Percentiles rank a stretch among this genome's conserved stretches.
These are phyloP conservation scores for Alternaria arbusti DNA, from an alignment of 2,329 filamentous ascomycete species.

Conservation along the genomic window DNA sequence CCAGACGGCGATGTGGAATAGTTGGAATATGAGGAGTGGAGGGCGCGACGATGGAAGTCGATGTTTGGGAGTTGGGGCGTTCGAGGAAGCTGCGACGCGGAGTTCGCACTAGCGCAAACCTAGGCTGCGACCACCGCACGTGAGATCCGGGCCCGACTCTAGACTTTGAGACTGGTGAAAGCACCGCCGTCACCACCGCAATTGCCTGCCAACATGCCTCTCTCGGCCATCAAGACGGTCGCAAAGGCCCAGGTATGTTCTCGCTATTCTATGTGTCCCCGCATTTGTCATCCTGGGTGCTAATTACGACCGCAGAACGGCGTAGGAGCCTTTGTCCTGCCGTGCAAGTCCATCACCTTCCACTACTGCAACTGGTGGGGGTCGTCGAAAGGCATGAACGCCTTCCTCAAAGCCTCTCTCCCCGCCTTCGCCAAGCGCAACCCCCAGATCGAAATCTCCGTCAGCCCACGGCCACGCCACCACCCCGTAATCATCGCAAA, in stretches of 20 bases:
- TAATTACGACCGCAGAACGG: conserved; percentile 72
- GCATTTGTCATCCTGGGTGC: not conserved
- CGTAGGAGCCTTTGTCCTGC: conserved; percentile 93
- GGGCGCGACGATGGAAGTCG: conserved; percentile 27
- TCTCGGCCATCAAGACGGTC: conserved; percentile 60
- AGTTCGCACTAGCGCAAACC: conserved; percentile 30
- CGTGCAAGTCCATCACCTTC: conserved; percentile 95
- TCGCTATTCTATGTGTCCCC: rapidly evolving
- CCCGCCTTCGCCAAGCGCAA: conserved; percentile 79
- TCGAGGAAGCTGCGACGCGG: conserved; percentile 24
- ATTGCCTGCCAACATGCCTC: conserved; percentile 51
- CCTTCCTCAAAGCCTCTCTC: conserved; percentile 81
- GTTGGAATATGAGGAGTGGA: conserved; percentile 20
- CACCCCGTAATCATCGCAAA: conserved; percentile 88
- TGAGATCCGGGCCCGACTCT: conserved; percentile 32
- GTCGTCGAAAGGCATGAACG: conserved; percentile 91
- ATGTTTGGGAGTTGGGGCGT: conserved; percentile 2
- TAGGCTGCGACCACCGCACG: conserved; percentile 30
- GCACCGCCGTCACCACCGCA: conserved; percentile 13
- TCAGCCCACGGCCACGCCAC: conserved; percentile 87
- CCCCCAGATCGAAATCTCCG: conserved; percentile 87
- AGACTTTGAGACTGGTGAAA: conserved; percentile 1
- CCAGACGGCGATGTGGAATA: conserved; percentile 42
- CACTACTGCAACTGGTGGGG: conserved; percentile 98
- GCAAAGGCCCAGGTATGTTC: conserved; percentile 62